Evolutionary conservation across 176 grass and related monocot species (phyloP), one percentile per base, ranked within the genome.

Genomic region (Musa schizocarpa): DNA sequence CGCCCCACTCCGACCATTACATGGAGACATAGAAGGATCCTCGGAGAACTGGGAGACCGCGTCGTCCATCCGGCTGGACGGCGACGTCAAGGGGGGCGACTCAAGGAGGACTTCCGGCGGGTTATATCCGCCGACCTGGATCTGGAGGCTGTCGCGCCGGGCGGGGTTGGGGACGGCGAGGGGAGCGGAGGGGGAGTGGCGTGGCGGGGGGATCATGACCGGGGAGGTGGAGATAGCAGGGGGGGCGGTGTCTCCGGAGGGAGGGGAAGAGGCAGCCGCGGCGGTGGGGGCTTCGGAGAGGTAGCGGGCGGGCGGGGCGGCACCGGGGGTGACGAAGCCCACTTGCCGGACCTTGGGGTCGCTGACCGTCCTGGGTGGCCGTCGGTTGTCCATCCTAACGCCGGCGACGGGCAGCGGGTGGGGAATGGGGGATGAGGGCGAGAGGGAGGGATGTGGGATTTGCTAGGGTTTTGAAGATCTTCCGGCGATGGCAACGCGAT

Each of bases 331-430:
- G 76, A 93, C 72, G 81, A 98, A 93, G 0, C 88, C 90, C 0
- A 94, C 95, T 88, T 94, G 90, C 24, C 88, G 84, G 77, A 98
- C 83, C 86, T 85, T 93, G 57, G 94, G 90, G 48, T 89, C 82
- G 48, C 86, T 87, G n/a, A 82, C 79, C 77, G 62, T 85, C 84
- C 77, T 77, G 77, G 80, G 72, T 77, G 75, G 76, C 80, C 93
- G 85, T 43, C 90, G 85, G 65, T 80, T 78, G 70, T 96, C 90
- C 90, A 92, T 96, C 51, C 17, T 65, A 58, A 26, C 58, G 65
- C 34, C 54, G 17, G 3, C n/a, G 22, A 57, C 50, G 57, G 49
- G 71, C 71, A 76, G 61, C 76, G 34, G 76, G 50, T 23, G 53
- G 51, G 50, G 8, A 53, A 23, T 50, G 19, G 51, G 50, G 8